A percentile compares a stretch with the other conserved stretches of the same genome.
Conservation (phyloP, 352 stramenopile genomes). For the Globisporangium spinosum region DNA sequence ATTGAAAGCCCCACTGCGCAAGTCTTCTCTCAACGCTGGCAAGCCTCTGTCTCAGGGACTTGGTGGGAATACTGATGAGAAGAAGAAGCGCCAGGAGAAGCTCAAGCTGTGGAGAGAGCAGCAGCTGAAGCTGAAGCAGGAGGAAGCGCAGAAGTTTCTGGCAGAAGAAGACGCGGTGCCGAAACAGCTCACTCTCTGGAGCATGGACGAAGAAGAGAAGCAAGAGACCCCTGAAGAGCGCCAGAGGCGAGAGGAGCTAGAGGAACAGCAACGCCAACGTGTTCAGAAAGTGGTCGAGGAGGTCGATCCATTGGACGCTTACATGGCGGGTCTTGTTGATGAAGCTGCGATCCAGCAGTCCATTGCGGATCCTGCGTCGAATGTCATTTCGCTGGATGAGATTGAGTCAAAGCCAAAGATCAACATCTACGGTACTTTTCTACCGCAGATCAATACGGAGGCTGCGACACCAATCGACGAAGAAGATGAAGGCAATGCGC, state of each 20-base stretch:
- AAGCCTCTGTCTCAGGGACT: constrained; percentile 1
- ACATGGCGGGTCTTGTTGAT: constrained; percentile 83
- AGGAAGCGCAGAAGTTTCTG: constrained; percentile 61
- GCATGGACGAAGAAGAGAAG: constrained; percentile 61
- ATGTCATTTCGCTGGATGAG: constrained; percentile 84
- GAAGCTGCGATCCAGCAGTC: constrained; percentile 74
- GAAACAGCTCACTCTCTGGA: constrained; percentile 60
- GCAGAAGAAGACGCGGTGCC: constrained; percentile 68
- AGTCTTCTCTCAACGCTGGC: constrained; percentile 4
- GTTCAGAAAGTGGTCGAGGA: constrained; percentile 76
- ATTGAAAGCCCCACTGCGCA: constrained; percentile 20
- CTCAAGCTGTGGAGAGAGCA: constrained; percentile 57
- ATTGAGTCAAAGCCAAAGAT: constrained; percentile 74
- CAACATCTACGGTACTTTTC: constrained; percentile 85
- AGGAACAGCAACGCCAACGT: constrained; percentile 47
- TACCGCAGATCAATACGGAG: constrained; percentile 33
- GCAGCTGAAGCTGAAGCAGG: constrained; percentile 56
- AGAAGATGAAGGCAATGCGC: constrained; percentile 1
- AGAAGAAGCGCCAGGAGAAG: constrained; percentile 45
- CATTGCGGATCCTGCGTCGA: constrained; percentile 58
- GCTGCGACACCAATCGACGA: constrained; percentile 18
- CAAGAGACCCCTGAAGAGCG: constrained; percentile 48
- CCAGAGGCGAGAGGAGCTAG: constrained; percentile 41
- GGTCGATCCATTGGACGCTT: constrained; percentile 80
- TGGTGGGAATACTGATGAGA: constrained; percentile 25